These are phyloP conservation scores for Coemansia sp. DNA, from an alignment of 192 early-diverging fungal species.

Conservation along the genomic window DNA sequence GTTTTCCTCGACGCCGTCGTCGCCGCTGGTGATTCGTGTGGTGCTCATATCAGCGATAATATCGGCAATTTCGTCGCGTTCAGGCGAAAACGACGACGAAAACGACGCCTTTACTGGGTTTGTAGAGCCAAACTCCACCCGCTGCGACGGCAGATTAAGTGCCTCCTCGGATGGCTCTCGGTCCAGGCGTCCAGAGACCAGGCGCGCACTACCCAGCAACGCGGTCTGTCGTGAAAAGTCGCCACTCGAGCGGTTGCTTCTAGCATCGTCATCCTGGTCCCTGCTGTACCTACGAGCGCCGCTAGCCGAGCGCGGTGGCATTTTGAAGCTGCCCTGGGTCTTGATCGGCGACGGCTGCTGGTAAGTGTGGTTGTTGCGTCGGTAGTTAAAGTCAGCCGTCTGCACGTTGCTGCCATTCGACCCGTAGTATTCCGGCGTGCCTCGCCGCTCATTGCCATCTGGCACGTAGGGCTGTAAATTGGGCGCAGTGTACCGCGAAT, in stretches of 20 bases:
- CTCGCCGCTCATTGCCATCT: constrained; percentile 32
- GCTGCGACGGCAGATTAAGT: constrained; percentile 22
- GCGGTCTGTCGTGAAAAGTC: neutral
- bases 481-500: neutral
- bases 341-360: neutral
- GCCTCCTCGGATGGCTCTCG: constrained; percentile 15
- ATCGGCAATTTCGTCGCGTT: constrained; percentile 46
- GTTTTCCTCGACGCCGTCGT: neutral
- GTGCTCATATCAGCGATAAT: constrained; percentile 53
- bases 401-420: constrained; percentile 3
- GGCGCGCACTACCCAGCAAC: constrained; percentile 8
- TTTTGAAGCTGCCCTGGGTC: constrained; percentile 7
- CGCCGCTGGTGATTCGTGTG: constrained; percentile 14
- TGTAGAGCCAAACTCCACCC: constrained; percentile 41
- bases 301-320: constrained; percentile 3
- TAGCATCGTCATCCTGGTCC: neutral
- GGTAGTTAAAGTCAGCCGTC: constrained; percentile 19
- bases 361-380: neutral
- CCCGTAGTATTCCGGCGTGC: constrained; percentile 24
- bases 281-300: constrained; percentile 25
- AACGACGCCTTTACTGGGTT: constrained; percentile 18
- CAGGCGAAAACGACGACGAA: constrained; percentile 22
- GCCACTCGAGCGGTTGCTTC: constrained; percentile 6
- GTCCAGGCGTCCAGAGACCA: constrained; percentile 11
- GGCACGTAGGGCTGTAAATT: constrained; percentile 44